These are phyloP conservation scores for Phyllachora maydis DNA, from an alignment of 2,329 filamentous ascomycete species.

Conservation along the genomic window DNA sequence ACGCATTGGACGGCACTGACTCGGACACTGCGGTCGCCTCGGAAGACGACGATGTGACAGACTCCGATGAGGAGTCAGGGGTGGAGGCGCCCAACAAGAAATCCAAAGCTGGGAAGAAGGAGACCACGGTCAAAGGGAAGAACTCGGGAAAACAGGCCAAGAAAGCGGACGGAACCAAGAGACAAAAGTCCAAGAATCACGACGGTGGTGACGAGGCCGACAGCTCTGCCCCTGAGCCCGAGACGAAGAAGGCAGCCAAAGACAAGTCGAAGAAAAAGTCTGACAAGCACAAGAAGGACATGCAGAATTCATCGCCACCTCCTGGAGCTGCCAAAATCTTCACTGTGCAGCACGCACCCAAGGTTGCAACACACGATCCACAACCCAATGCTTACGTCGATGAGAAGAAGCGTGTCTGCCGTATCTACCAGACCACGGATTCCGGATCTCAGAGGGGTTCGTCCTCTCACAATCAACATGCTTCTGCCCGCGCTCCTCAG, in stretches of 20 bases:
- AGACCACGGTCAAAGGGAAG: constrained; percentile 1
- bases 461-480: too few species aligned
- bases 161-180: constrained; percentile 5
- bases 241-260: constrained; percentile 1
- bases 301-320: constrained; percentile 4
- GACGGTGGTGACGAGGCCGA: too few species aligned
- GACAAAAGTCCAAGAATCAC: constrained; percentile 1
- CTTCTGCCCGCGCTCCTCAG: too few species aligned
- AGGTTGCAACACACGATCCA: constrained; percentile 25
- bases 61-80: too few species aligned
- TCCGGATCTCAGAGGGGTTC: too few species aligned
- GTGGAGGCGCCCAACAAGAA: too few species aligned
- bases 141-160: constrained; percentile 3
- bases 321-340: constrained; percentile 16
- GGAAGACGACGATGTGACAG: too few species aligned
- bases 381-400: constrained; percentile 39
- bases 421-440: constrained; percentile 39
- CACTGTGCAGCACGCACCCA: constrained; percentile 33
- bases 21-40: too few species aligned
- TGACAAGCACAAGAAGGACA: constrained; percentile 3
- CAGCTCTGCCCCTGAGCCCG: too few species aligned
- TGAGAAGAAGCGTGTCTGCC: constrained; percentile 24
- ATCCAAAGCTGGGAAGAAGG: neutral
- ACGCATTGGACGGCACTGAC: too few species aligned
- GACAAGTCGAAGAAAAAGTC: neutral